phyloP scores from a whole-genome alignment of 129 eudicot species.

The Escallonia herrerae region DNA sequence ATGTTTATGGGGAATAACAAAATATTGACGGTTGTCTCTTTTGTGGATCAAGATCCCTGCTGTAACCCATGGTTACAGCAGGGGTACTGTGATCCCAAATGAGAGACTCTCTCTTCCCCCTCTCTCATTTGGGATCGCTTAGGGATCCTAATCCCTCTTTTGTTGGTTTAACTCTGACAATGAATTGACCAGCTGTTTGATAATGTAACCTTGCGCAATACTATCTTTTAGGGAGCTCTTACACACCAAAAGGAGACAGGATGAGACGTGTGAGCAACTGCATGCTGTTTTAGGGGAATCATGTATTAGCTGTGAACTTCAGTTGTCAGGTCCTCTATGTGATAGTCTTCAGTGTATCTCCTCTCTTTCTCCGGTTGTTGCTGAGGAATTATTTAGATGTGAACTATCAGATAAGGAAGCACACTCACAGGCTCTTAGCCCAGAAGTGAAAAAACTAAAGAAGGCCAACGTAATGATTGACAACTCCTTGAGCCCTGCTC shows the following conservation, averaged over 20 bases:
- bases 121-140: too few relatives aligned
- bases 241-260: slow-evolving; percentile 62
- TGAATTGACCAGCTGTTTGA: too few relatives aligned
- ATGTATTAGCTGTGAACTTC: slow-evolving; percentile 56
- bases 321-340: slow-evolving; percentile 39
- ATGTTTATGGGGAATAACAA: too few relatives aligned
- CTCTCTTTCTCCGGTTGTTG: slow-evolving; percentile 50
- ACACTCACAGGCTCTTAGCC: slow-evolving; percentile 64
- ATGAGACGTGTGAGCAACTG: slow-evolving; percentile 49
- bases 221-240: slow-evolving; percentile 46
- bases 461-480: slow-evolving; percentile 51
- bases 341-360: slow-evolving; percentile 38
- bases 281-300: slow-evolving; percentile 53
- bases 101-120: too few relatives aligned
- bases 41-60: too few relatives aligned
- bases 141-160: too few relatives aligned
- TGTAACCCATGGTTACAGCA: too few relatives aligned
- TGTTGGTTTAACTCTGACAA: too few relatives aligned
- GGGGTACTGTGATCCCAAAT: too few relatives aligned
- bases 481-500: slow-evolving; percentile 74
- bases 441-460: slow-evolving; percentile 52
- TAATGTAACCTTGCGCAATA: background rate
- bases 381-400: slow-evolving; percentile 59
- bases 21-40: too few relatives aligned
- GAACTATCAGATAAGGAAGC: slow-evolving; percentile 49